Base-by-base conservation (phyloP, 768 basidiomycete genomes). In the Steccherinum ochraceum region DNA sequence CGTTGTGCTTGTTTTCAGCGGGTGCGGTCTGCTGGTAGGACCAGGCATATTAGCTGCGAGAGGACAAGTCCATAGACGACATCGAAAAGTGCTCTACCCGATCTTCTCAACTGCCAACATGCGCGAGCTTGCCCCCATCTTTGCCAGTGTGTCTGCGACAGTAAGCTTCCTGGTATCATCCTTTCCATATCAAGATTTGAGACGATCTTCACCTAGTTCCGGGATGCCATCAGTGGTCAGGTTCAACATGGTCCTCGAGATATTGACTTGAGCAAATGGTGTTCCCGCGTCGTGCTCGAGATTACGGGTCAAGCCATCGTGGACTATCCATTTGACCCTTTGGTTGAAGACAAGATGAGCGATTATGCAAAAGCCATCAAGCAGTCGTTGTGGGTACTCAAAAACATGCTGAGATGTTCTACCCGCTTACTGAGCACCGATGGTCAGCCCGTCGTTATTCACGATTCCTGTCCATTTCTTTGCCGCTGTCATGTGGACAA, bases 301-400 rank as follows among this genome's bases (percentile, higher is more conserved):
- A 50, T 58, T 5, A 56, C 58, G n/a, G 54, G 55, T 2, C 57
- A 60, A 51, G 59, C 49, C 7, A 55, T 59, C 4, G 43, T 62
- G 4, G 59, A 57, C 1, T 56, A 60, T 41, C 52, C 57, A 4
- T 58, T 62, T n/a, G 52, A 55, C 23, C 46, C 52, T 12, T 30
- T 59, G 5, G 53, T 53, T 3, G 44, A 24, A 25, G 24, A 52
- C 20, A 25, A 48, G 16, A 18, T 30, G 16, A 54, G 56, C 19
- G 27, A 18, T 2, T 62, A 56, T 24, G 53, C 50, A 18, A 44
- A 57, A 2, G 55, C 59, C 2, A n/a, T 62, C 3, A 57, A 58
- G 45, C 55, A 43, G 4, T 56, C 52, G 13, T 25, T 47, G 57
- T 58, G 11, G 12, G 55, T 53, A 7, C 16, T 35, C 16, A 7